Base-by-base conservation (phyloP, 768 basidiomycete species). In the Saitozyma sp. region DNA sequence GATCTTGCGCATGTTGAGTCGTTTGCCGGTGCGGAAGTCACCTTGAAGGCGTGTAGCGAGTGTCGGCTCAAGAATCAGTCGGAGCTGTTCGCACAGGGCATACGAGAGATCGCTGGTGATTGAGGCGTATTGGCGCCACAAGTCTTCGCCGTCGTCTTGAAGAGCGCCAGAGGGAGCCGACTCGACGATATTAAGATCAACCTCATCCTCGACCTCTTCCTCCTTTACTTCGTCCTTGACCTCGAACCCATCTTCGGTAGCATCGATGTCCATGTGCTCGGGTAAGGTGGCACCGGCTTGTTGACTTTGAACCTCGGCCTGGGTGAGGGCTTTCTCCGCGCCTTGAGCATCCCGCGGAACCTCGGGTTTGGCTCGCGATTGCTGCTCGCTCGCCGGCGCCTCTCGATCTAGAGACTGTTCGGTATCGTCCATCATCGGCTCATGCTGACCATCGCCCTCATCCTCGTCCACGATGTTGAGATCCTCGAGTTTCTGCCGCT, bases 1-100 rank as follows among this genome's bases (percentile, higher is more conserved):
- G 78, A 98, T 92, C 81, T 94, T 94, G 78, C 94, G 92, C 95
- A 98, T 97, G 80, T 98, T 98, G 39, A 99, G 85, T 17, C 95
- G 85, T 81, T 99, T 99, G 56, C 96, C 96, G 0, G 91, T 94
- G 39, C 94, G 89, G 79, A 96, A 99, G 82, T 98, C 96, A 45
- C 96, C 96, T 80, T 90, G 89, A 50, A 99, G 83, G 19, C 96
- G 86, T 7, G 95, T 96, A 6, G 96, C 92, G 54, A 90, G 83
- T 0, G 95, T 98, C 0, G 96, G 96, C 66, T 94, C 93, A 43
- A 99, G 85, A 77, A 98, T 95, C 41, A 98, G 88, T 29, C 96
- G 90, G 16, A 98, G 86, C 75, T 97, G 94, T 80, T 98, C 96
- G 75, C 94, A 98, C 19, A 99, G 86, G 2, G 88, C 84, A 70